Conservation (phyloP, 768 basidiomycete species). For the Kwoniella heveanensis region DNA sequence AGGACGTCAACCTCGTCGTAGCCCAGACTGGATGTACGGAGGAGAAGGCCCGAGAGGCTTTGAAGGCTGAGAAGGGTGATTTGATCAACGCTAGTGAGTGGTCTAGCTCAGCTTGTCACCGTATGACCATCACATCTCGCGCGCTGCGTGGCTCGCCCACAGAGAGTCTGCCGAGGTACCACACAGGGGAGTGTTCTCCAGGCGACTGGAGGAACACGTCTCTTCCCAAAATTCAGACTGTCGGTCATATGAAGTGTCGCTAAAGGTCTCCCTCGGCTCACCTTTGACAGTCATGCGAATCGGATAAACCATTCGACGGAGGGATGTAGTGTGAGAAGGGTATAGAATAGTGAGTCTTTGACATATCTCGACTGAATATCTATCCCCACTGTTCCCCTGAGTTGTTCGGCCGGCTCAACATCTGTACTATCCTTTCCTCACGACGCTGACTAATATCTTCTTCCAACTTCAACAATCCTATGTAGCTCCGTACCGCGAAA, state of each 20-base stretch:
- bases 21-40: constrained; percentile 82
- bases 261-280: neutral
- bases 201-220: too few relatives aligned
- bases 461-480: too few relatives aligned
- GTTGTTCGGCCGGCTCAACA: too few relatives aligned
- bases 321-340: neutral
- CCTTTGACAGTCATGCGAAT: constrained; percentile 24
- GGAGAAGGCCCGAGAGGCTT: constrained; percentile 83
- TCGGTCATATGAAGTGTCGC: too few relatives aligned
- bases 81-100: constrained; percentile 93
- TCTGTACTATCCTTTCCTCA: too few relatives aligned
- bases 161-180: too few relatives aligned
- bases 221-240: too few relatives aligned
- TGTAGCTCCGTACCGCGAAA: too few relatives aligned
- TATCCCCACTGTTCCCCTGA: neutral
- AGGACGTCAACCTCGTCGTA: constrained; percentile 95
- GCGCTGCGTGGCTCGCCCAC: too few relatives aligned
- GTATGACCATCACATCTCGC: too few relatives aligned
- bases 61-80: constrained; percentile 91
- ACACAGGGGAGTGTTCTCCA: too few relatives aligned
- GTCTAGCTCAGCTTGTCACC: neutral
- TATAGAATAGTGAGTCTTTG: neutral
- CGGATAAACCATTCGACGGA: constrained; percentile 20
- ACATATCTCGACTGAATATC: neutral
- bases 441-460: too few relatives aligned